These are phyloP conservation scores for Bryoerythrophyllum caledonicum DNA, from an alignment of 225 moss, liverwort and hornwort genomes.

Conservation along the genomic window DNA sequence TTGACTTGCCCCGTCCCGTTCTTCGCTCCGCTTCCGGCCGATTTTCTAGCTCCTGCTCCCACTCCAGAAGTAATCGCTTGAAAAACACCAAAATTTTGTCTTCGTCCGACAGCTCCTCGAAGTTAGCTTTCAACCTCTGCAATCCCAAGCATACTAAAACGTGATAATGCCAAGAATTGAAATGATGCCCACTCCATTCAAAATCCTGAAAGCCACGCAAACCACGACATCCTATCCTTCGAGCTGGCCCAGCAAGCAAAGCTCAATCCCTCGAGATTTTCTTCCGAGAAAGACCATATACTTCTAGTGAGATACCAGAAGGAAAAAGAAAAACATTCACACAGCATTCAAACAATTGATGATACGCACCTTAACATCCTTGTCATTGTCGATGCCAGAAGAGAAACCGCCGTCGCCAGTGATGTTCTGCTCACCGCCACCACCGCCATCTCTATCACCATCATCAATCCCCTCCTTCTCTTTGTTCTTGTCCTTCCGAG, in stretches of 20 bases:
- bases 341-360: not conserved
- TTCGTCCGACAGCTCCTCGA: constrained; percentile 91
- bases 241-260: not conserved
- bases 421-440: constrained; percentile 83
- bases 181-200: not conserved
- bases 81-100: constrained; percentile 98
- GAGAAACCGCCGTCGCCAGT: constrained; percentile 83
- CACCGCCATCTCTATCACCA: constrained; percentile 93
- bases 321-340: not conserved
- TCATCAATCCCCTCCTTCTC: constrained; percentile 80
- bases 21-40: constrained; percentile 75
- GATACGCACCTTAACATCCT: constrained; percentile 74
- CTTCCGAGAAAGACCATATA: not conserved
- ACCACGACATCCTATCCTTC: not conserved
- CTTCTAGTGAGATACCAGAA: not conserved
- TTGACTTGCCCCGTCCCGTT: constrained; percentile 97
- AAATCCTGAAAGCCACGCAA: constrained; percentile 2
- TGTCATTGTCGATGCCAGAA: constrained; percentile 95
- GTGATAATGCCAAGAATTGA: not conserved
- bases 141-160: constrained; percentile 1
- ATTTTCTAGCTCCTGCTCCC: constrained; percentile 94
- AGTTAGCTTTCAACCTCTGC: constrained; percentile 88
- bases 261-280: not conserved
- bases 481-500: constrained; percentile 89
- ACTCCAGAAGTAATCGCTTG: constrained; percentile 89